These are phyloP conservation scores for Cordyceps farinosa DNA, from an alignment of 2,329 filamentous ascomycete genomes.

Conservation along the genomic window DNA sequence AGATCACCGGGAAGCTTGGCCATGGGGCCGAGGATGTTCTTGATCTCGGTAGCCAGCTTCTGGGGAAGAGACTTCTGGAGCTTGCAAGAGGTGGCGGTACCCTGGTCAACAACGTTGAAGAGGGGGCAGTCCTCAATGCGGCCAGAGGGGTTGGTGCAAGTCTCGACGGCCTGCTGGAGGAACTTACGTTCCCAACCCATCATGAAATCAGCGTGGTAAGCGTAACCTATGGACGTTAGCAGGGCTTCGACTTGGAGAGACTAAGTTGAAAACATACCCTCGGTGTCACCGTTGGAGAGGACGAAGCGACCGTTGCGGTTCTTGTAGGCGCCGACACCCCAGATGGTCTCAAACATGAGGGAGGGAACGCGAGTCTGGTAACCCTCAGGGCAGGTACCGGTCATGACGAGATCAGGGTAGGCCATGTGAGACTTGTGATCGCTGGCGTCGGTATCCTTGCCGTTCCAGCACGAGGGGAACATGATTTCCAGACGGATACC, in stretches of 20 bases:
- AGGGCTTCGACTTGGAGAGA: neutral
- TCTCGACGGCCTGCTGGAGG: constrained; percentile 67
- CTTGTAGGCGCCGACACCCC: constrained; percentile 64
- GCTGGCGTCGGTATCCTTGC: constrained; percentile 52
- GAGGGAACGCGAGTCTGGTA: constrained; percentile 67
- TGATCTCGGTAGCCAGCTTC: constrained; percentile 49
- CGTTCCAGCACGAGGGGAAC: constrained; percentile 88
- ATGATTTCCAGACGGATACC: constrained; percentile 80
- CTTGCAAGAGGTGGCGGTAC: constrained; percentile 55
- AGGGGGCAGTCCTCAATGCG: constrained; percentile 68
- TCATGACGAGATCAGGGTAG: constrained; percentile 73
- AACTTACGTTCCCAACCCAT: constrained; percentile 70
- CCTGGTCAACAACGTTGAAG: constrained; percentile 67
- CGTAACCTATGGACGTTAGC: constrained; percentile 51
- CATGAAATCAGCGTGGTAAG: constrained; percentile 78
- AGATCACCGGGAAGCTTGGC: constrained; percentile 64
- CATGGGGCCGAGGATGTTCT: constrained; percentile 51
- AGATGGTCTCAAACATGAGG: constrained; percentile 85
- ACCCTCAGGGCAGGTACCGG: constrained; percentile 68
- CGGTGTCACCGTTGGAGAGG: constrained; percentile 72
- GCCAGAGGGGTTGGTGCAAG: constrained; percentile 70
- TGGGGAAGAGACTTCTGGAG: constrained; percentile 53
- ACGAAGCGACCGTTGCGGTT: constrained; percentile 66
- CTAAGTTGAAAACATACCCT: constrained; percentile 46
- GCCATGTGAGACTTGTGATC: constrained; percentile 67